phyloP scores from a whole-genome alignment of 345 rosid species.

The Hibiscus syriacus region DNA sequence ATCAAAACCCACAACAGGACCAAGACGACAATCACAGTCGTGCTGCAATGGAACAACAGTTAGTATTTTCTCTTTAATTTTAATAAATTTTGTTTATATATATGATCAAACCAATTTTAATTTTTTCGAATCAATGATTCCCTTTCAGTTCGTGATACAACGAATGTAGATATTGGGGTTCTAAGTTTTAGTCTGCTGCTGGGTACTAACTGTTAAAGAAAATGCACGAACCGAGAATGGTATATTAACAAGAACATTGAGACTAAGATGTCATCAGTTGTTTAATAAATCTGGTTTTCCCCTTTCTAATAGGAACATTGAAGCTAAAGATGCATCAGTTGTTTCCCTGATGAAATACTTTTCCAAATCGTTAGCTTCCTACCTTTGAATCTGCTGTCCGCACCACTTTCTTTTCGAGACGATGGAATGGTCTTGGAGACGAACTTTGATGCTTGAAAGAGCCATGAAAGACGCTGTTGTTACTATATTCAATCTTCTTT shows the following conservation, averaged over 20 bases:
- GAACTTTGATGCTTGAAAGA: not conserved
- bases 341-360: not conserved
- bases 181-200: no score
- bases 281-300: not conserved
- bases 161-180: no score
- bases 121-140: not conserved
- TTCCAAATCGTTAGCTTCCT: not conserved
- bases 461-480: not conserved
- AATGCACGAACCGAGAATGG: no score
- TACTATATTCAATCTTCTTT: not conserved
- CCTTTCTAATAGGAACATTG: not conserved
- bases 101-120: not conserved
- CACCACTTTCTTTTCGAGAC: not conserved
- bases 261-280: no score
- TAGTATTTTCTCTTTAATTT: not conserved
- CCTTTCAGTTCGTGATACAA: no score
- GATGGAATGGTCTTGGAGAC: not conserved
- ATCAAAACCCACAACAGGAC: not conserved
- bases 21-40: not conserved
- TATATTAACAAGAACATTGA: no score
- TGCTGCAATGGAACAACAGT: not conserved
- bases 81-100: not conserved
- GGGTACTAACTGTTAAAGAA: no score
- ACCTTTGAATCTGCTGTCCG: not conserved
- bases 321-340: not conserved